Percentiles rank a stretch among this genome's conserved stretches.
phyloP scores from a whole-genome alignment of 495 filamentous ascomycete genomes.

The Penicillium verhagenii region DNA sequence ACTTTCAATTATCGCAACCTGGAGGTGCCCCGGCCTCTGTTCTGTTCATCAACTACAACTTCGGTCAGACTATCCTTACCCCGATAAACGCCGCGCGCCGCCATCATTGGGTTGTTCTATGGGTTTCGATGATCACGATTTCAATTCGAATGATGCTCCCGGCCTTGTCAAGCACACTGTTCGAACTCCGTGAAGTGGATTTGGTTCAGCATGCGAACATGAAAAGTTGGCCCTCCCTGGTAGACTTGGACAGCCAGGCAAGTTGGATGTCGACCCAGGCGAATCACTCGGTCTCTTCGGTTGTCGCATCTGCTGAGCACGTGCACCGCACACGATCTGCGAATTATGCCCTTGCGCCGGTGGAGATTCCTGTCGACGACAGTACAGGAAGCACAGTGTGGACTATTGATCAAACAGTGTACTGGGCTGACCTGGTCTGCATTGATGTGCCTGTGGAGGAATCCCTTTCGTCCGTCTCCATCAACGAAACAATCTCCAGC shows the following conservation, averaged over 20 bases:
- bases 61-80: conserved; percentile 41
- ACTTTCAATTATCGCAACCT: conserved; percentile 39
- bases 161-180: conserved; percentile 35
- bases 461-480: conserved; percentile 23
- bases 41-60: conserved; percentile 46
- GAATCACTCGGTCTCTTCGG: conserved; percentile 25
- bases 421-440: conserved; percentile 37
- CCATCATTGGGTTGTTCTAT: conserved; percentile 38
- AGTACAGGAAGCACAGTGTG: conserved; percentile 29
- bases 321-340: conserved; percentile 30
- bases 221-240: conserved; percentile 36
- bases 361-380: conserved; percentile 31
- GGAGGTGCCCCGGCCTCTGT: conserved; percentile 36
- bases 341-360: conserved; percentile 35
- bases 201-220: conserved; percentile 23
- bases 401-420: conserved; percentile 38
- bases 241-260: conserved; percentile 32
- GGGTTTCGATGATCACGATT: conserved; percentile 36
- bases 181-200: conserved; percentile 36
- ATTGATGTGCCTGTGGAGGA: conserved; percentile 21
- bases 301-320: conserved; percentile 16
- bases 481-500: conserved; percentile 10
- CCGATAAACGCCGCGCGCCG: conserved; percentile 36
- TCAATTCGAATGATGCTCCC: conserved; percentile 40
- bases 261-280: conserved; percentile 38